Evolutionary conservation across 2,329 filamentous ascomycete genomes (phyloP).

Genomic region (Ophiostoma australiae): DNA sequence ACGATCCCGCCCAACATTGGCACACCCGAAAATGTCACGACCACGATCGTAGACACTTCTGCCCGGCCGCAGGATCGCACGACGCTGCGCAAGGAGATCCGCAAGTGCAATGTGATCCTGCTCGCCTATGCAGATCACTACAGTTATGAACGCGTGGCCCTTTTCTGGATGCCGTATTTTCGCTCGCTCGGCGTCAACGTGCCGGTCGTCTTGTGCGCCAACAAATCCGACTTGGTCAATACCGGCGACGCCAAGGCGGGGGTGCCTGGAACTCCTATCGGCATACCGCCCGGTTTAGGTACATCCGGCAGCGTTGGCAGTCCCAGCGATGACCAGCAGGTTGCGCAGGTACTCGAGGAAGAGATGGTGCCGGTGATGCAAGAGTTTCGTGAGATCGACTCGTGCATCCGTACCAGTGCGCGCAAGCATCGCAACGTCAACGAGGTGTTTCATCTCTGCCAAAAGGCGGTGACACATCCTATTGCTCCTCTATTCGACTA

Average conservation of each 20-base stretch:
- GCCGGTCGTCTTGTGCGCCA: conserved; percentile 91
- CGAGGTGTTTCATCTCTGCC: conserved; percentile 94
- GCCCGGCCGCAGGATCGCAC: conserved; percentile 89
- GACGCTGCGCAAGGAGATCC: conserved; percentile 85
- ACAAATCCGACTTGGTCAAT: conserved; percentile 76
- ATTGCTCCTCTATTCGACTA: conserved; percentile 96
- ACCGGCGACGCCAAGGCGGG: background rate
- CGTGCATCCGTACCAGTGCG: conserved; percentile 90
- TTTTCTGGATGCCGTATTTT: conserved; percentile 99
- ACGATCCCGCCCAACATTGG: conserved; percentile 90
- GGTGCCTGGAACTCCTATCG: background rate
- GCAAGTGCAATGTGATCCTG: conserved; percentile 94
- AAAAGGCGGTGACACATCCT: conserved; percentile 95
- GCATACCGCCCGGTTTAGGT: background rate
- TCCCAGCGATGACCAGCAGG: conserved; percentile 53
- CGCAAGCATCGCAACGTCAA: conserved; percentile 91
- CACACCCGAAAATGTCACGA: conserved; percentile 93
- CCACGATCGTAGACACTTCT: conserved; percentile 95
- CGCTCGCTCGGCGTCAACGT: conserved; percentile 97
- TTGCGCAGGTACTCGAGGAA: conserved; percentile 83
- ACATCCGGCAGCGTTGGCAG: conserved; percentile 17
- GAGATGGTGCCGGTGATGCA: conserved; percentile 98
- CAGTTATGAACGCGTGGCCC: conserved; percentile 92
- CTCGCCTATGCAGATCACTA: conserved; percentile 98
- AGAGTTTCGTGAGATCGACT: conserved; percentile 98